phyloP scores from a whole-genome alignment of 1,284 basidiomycete genomes.

The Cystobasidiaceae sp. region DNA sequence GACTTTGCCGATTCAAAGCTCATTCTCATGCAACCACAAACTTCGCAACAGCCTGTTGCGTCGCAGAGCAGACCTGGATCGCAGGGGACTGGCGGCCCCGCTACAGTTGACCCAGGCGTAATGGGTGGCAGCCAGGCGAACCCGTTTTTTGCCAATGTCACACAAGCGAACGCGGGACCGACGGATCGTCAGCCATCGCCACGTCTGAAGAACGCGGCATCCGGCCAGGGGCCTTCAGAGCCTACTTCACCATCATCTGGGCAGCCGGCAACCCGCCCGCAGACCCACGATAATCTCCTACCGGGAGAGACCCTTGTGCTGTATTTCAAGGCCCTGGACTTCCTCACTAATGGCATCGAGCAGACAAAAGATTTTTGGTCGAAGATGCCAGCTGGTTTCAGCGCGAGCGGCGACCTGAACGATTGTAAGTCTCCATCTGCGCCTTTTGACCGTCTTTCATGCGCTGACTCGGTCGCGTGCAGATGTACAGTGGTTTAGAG shows the following conservation, averaged over 20 bases:
- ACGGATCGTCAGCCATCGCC: constrained; percentile 36
- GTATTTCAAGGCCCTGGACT: constrained; percentile 87
- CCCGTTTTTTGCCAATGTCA: constrained; percentile 38
- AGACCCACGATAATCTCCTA: constrained; percentile 41
- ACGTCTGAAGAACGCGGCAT: constrained; percentile 32
- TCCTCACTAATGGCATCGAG: constrained; percentile 85
- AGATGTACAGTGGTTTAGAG: constrained; percentile 56
- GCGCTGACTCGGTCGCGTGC: not conserved
- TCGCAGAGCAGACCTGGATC: constrained; percentile 35
- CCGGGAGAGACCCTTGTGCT: constrained; percentile 74
- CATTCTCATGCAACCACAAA: constrained; percentile 52
- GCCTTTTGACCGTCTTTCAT: not conserved
- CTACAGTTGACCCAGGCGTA: constrained; percentile 31
- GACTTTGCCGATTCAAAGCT: constrained; percentile 92
- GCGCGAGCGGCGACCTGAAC: constrained; percentile 52
- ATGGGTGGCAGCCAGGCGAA: constrained; percentile 30
- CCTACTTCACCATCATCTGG: not conserved
- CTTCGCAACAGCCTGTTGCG: constrained; percentile 29
- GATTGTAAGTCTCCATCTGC: constrained; percentile 48
- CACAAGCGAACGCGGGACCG: constrained; percentile 29
- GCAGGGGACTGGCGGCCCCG: constrained; percentile 6
- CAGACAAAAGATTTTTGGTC: constrained; percentile 50
- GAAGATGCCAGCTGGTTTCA: constrained; percentile 40
- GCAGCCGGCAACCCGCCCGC: not conserved
- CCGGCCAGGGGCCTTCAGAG: not conserved